Percentiles rank a stretch among this genome's conserved stretches.
These are phyloP conservation scores for Inga oerstediana DNA, from an alignment of 306 rosid genomes.

Conservation along the genomic window DNA sequence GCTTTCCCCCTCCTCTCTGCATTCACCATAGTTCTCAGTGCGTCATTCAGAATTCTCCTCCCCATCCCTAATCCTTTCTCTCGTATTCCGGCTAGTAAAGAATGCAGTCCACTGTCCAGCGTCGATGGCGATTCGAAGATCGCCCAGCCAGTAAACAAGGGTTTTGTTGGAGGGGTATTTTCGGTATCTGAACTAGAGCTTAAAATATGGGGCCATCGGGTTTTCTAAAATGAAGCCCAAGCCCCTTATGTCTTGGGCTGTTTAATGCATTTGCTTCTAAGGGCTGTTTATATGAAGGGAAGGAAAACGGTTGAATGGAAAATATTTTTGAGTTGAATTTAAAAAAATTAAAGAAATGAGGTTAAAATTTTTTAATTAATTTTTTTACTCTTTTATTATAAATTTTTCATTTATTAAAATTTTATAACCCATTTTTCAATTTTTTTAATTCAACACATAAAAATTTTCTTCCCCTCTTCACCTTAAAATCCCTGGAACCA, in stretches of 20 bases:
- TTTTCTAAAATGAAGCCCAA: neutral
- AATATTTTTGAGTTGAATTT: no score
- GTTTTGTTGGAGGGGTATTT: neutral
- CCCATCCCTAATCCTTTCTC: slow-evolving; percentile 41
- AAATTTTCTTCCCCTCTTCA: no score
- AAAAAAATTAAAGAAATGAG: no score
- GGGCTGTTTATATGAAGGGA: no score
- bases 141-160: neutral
- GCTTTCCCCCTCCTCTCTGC: slow-evolving; percentile 66
- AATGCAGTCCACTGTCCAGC: neutral
- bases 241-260: neutral
- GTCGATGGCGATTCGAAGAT: neutral
- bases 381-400: no score
- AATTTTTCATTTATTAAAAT: no score
- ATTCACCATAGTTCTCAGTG: slow-evolving; percentile 62
- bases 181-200: neutral
- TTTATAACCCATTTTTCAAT: no score
- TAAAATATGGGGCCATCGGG: neutral
- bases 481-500: no score
- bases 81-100: neutral
- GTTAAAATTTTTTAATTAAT: no score
- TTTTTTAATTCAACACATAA: no score
- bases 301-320: no score
- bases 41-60: slow-evolving; percentile 67
- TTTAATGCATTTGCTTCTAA: no score